phyloP scores from a whole-genome alignment of 2,329 filamentous ascomycete genomes.

The Thielaviopsis populi region DNA sequence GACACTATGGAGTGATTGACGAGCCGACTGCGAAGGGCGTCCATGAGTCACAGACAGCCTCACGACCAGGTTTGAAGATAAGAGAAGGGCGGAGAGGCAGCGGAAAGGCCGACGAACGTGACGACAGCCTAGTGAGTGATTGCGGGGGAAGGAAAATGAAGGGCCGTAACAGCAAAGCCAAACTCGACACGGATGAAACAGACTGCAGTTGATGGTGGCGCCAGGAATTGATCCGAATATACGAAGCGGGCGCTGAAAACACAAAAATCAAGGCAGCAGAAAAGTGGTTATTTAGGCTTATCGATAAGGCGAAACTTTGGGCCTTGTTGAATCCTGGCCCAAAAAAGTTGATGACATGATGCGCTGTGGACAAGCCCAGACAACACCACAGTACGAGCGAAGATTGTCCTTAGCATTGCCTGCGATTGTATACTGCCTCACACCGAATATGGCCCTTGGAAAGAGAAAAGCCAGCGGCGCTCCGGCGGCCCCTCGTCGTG shows the following conservation, averaged over 20 bases:
- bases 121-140: background rate
- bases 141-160: background rate
- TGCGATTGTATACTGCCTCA: background rate
- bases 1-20: background rate
- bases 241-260: too few relatives aligned
- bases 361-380: background rate
- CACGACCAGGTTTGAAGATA: background rate
- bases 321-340: background rate
- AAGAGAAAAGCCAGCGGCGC: conserved; percentile 29
- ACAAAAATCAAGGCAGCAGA: background rate
- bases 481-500: conserved; percentile 28
- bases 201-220: too few relatives aligned
- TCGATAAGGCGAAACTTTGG: conserved; percentile 11
- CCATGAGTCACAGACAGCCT: background rate
- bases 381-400: background rate
- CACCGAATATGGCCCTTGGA: conserved; percentile 24
- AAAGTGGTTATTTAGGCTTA: background rate
- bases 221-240: too few relatives aligned
- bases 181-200: too few relatives aligned
- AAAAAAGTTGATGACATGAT: background rate
- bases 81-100: background rate
- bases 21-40: background rate
- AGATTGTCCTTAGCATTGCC: background rate
- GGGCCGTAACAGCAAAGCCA: background rate
- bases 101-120: background rate